These are phyloP conservation scores for Achaetomiella virescens DNA, from an alignment of 495 filamentous ascomycete species.

Conservation along the genomic window DNA sequence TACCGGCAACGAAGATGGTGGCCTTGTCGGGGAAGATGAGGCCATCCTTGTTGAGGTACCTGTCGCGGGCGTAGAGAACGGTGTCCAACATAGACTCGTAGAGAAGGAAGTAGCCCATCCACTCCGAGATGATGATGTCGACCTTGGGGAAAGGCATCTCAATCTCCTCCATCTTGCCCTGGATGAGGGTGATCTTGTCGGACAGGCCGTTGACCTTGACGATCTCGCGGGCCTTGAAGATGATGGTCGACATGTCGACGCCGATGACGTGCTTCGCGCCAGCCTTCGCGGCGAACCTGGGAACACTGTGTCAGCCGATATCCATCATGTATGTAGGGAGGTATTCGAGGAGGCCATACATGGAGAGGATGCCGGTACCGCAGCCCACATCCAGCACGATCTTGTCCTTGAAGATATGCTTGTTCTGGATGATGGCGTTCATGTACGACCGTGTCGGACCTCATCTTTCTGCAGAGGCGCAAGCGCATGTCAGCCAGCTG, in stretches of 20 bases:
- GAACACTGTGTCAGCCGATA: background rate
- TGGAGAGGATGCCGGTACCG: slow-evolving; percentile 86
- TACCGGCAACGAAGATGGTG: slow-evolving; percentile 77
- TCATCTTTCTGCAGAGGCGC: slow-evolving; percentile 75
- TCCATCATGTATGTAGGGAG: background rate
- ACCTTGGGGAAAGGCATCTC: slow-evolving; percentile 72
- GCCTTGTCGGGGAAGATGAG: slow-evolving; percentile 90
- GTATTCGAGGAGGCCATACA: slow-evolving; percentile 42
- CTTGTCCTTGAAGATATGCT: slow-evolving; percentile 84
- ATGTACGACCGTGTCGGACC: slow-evolving; percentile 94
- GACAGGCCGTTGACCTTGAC: slow-evolving; percentile 73
- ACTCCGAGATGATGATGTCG: slow-evolving; percentile 93
- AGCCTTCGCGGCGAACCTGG: slow-evolving; percentile 77
- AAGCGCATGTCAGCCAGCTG: slow-evolving; percentile 15
- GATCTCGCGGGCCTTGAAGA: slow-evolving; percentile 79
- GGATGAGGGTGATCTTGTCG: slow-evolving; percentile 71
- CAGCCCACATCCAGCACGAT: slow-evolving; percentile 90
- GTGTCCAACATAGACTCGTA: slow-evolving; percentile 96
- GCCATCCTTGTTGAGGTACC: slow-evolving; percentile 67
- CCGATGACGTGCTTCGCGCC: slow-evolving; percentile 87
- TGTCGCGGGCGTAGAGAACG: slow-evolving; percentile 81
- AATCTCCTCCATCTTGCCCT: slow-evolving; percentile 91
- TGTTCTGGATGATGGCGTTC: slow-evolving; percentile 92
- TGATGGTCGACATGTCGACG: slow-evolving; percentile 91
- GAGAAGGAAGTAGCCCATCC: slow-evolving; percentile 94